These are phyloP conservation scores for Phyllachora maydis DNA, from an alignment of 2,329 filamentous ascomycete genomes.

Conservation along the genomic window DNA sequence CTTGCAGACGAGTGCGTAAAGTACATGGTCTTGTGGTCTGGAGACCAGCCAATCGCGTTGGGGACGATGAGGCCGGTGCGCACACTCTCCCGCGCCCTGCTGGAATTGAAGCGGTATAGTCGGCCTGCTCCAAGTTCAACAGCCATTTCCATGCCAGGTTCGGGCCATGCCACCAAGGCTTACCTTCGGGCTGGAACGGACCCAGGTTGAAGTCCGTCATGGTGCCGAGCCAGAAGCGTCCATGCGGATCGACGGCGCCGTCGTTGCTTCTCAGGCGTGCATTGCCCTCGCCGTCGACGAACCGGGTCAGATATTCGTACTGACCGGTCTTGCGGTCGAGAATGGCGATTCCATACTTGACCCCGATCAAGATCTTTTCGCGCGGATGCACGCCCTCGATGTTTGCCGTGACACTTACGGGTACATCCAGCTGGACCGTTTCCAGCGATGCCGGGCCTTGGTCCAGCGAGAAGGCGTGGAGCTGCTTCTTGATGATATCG, in stretches of 20 bases:
- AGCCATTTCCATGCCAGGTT: too few species aligned
- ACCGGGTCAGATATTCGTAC: conserved; percentile 31
- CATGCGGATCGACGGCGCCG: conserved; percentile 58
- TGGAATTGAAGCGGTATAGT: conserved; percentile 49
- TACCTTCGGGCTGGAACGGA: conserved; percentile 38
- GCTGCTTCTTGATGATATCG: conserved; percentile 59
- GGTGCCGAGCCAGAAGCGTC: conserved; percentile 66
- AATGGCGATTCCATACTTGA: conserved; percentile 67
- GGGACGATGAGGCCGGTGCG: conserved; percentile 53
- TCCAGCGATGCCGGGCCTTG: conserved; percentile 3
- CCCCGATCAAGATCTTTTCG: conserved; percentile 52
- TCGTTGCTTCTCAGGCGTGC: conserved; percentile 55
- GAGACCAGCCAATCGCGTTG: conserved; percentile 69
- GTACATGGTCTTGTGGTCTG: conserved; percentile 54
- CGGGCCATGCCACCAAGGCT: too few species aligned
- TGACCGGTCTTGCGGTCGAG: conserved; percentile 40
- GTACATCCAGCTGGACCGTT: conserved; percentile 30
- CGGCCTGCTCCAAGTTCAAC: too few species aligned
- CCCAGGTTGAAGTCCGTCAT: conserved; percentile 57
- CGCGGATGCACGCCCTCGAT: conserved; percentile 42
- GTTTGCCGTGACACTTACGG: conserved; percentile 53
- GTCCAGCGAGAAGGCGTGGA: conserved; percentile 50
- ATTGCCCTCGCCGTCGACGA: conserved; percentile 17
- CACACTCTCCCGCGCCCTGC: conserved; percentile 35
- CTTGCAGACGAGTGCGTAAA: conserved; percentile 59